phyloP scores from a whole-genome alignment of 2,329 filamentous ascomycete genomes.

The Bipolaris sorokiniana region DNA sequence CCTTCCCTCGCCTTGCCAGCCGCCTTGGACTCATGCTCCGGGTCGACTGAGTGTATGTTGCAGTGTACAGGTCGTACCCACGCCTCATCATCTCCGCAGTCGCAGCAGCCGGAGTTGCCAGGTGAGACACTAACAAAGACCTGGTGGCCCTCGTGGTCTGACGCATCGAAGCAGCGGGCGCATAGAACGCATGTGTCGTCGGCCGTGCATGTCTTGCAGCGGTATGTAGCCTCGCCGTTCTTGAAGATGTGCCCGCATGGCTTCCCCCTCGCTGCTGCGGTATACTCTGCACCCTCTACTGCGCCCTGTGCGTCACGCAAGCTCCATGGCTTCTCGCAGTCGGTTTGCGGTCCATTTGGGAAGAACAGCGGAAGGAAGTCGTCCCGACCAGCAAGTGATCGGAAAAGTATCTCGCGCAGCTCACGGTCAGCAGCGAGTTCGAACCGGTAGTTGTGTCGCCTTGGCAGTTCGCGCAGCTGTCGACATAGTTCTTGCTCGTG shows the following conservation, averaged over 20 bases:
- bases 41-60: slow-evolving; percentile 80
- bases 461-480: slow-evolving; percentile 79
- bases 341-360: slow-evolving; percentile 69
- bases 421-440: slow-evolving; percentile 71
- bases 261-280: slow-evolving; percentile 86
- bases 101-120: slow-evolving; percentile 94
- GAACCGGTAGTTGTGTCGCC: slow-evolving; percentile 76
- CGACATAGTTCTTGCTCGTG: slow-evolving; percentile 82
- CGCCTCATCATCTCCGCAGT: slow-evolving; percentile 94
- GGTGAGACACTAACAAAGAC: slow-evolving; percentile 86
- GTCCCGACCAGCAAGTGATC: slow-evolving; percentile 77
- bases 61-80: slow-evolving; percentile 89
- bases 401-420: slow-evolving; percentile 82
- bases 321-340: slow-evolving; percentile 69
- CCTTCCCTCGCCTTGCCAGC: slow-evolving; percentile 64
- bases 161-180: slow-evolving; percentile 91
- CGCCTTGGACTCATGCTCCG: slow-evolving; percentile 43
- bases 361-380: slow-evolving; percentile 83
- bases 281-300: slow-evolving; percentile 94
- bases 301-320: slow-evolving; percentile 87
- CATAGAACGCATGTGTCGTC: slow-evolving; percentile 97
- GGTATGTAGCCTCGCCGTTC: slow-evolving; percentile 88
- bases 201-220: slow-evolving; percentile 89
- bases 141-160: slow-evolving; percentile 91
- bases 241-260: slow-evolving; percentile 98